Conservation (phyloP, 768 basidiomycete genomes). For the Lenzites betulinus region DNA sequence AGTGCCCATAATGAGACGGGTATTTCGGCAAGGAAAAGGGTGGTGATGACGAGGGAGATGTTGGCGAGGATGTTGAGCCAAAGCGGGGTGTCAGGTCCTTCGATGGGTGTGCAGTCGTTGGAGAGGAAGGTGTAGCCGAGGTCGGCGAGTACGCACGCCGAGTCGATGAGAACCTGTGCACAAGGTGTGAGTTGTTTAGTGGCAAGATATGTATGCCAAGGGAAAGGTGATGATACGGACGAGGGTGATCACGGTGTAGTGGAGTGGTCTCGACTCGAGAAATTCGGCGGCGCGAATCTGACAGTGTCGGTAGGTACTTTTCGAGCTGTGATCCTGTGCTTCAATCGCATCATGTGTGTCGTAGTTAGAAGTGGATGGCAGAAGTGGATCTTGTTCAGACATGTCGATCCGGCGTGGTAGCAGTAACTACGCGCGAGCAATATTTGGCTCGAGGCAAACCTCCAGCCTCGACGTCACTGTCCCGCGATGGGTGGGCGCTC, state of each 20-base stretch:
- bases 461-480: background rate
- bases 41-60: conserved; percentile 68
- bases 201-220: conserved; percentile 24
- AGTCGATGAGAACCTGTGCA: conserved; percentile 61
- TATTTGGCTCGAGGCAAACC: background rate
- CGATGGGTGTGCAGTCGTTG: conserved; percentile 46
- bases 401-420: conserved; percentile 2
- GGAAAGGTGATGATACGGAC: too few species aligned
- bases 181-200: background rate
- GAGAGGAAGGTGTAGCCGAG: conserved; percentile 68
- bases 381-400: conserved; percentile 34
- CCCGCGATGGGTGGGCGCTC: background rate
- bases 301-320: conserved; percentile 18
- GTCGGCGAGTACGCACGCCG: conserved; percentile 70
- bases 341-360: conserved; percentile 1
- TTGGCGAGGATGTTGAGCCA: conserved; percentile 67
- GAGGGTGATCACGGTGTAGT: conserved; percentile 58
- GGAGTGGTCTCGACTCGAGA: conserved; percentile 56
- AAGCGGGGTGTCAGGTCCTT: conserved; percentile 45
- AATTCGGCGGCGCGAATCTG: conserved; percentile 40
- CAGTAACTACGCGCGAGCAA: background rate
- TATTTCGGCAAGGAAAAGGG: conserved; percentile 77
- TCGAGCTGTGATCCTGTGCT: conserved; percentile 4
- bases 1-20: conserved; percentile 68
- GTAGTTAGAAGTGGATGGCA: conserved; percentile 14